Base-by-base conservation (phyloP, 306 rosid species). In the Senna tora region DNA sequence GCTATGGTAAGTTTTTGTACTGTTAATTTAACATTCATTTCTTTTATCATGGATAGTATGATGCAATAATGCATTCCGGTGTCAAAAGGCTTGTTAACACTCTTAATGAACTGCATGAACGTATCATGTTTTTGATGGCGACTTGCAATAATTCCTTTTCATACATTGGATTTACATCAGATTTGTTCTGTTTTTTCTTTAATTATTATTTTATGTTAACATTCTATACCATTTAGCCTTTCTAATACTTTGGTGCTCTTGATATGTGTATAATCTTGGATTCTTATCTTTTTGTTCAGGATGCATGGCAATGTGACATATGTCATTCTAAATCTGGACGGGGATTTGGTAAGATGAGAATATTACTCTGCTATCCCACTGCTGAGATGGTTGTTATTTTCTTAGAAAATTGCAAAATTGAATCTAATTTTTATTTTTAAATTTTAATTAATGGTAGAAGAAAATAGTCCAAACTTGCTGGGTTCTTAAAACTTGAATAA, bases 261-360 rank as follows among this genome's bases (percentile, higher is more conserved):
- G 58, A 43, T 6, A 6, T 30, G 22, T 38, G 11, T 25, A 42
- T 64, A 17, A 46, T 77, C 67, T 71, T 79, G 74, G 45, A n/a
- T 33, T 41, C 72, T 17, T 51, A 7, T 78, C 61, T 69, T 32
- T 74, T 49, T 78, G 38, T 69, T 68, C 82, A 93, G 98, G 94
- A 87, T 84, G 92, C 94, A 13, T 93, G 98, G 97, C 98, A 87
- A 7, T 93, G 98, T 17, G 98, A 87, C 79, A 83, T 93, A 61
- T 93, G 98, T 49, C 94, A 89, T 58, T 84, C 92, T 34, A 93
- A 91, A 86, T 93, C 98, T 77, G 98, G 98, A 84, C 86, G 88
- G 85, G 98, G 98, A 39, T 93, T 53, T 53, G 59, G 59, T 53
- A 11, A 53, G 59, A 17, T 51, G 25, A 20, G 33, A 53, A 53